Evolutionary conservation across 225 moss, liverwort and hornwort species (phyloP), one percentile per base, ranked within the genome.

Genomic region (Polytrichum commune): DNA sequence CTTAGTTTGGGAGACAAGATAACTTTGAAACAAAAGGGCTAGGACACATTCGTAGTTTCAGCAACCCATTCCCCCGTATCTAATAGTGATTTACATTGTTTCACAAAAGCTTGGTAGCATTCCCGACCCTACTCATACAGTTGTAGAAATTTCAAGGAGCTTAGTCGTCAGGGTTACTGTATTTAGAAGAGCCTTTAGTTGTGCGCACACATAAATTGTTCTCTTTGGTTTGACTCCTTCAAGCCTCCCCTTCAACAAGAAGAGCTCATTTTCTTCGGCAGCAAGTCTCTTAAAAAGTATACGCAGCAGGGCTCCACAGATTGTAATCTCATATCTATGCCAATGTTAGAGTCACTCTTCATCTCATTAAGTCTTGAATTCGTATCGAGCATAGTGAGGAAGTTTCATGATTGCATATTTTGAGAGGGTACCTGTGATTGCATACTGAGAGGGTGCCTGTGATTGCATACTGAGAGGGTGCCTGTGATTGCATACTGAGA

Each of bases 1-100:
- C 88, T 96, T 23, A 96, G 96, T 84, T 77, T 96, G 84, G 96
- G 96, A 73, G 96, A 93, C 80, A 96, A 96, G 80, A 96, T 96
- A 65, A 96, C 96, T 60, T 83, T 96, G 74, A 96, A 96, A 77
- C 96, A 93, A 77, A 96, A 96, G 75, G 89, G 92, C 79, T 93
- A 85, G 55, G 22, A 20, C 22, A 7, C 7, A 20, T 13, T 20
- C 26, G 13, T 16, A 46, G 46, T 10, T 46, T 46, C 16, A 46
- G 13, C 13, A 16, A 46, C 13, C 46, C 46, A 46, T 46, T 35
- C 13, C 46, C 13, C 46, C 13, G 0, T 16, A 46, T 69, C 29
- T 65, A 61, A 72, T 7, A 71, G 57, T 63, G 82, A 53, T 76
- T 68, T 28, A 28, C 58, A 16, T 35, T 78, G 27, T 46, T 26